Base-by-base conservation (phyloP, 2,329 filamentous ascomycete genomes). In the Ophiocordyceps camponoti-saundersi region DNA sequence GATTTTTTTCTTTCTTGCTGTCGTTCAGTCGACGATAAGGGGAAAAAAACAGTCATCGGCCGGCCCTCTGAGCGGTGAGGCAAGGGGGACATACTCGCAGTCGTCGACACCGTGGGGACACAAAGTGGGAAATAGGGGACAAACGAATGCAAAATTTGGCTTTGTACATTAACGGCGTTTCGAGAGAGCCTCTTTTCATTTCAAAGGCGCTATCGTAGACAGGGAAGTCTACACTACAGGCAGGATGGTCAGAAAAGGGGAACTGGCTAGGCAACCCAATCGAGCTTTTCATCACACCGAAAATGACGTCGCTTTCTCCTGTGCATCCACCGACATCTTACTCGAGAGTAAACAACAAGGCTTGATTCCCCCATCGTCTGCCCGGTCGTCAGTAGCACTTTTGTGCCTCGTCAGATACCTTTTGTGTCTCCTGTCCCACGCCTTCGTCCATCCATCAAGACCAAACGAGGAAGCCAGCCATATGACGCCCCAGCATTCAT, bases 401-500 rank as follows among this genome's bases (percentile, higher is more conserved):
- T 18, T 18, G 16, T 39, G 36, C 36, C 36, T 39, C 59, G 56
- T 61, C 56, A 59, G 56, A 56, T 48, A 46, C 52, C 56, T 55
- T 59, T 53, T 58, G 52, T 57, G 11, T 29, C 20, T 30, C 29
- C 29, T 34, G 18, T 20, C 57, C 56, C 54, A 55, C 54, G 53
- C 56, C 61, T 58, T 59, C 61, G 59, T 61, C 58, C 62, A 64
- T 59, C 59, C 61, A 59, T 61, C 58, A 62, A 64, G 62, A 66
- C 57, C 62, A 65, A 66, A 66, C 59, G 63, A 66, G 63, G 63
- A 66, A 65, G 62, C 63, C 63, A 65, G 58, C 65, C 65, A 56
- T 61, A 63, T 64, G 65, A 67, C 65, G 65, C 65, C 65, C 59
- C 64, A 64, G 63, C 61, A 47, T 63, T 66, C 62, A 65, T 67